These are phyloP conservation scores for Lithospermum erythrorhizon DNA, from an alignment of 257 asterid genomes.

Conservation along the genomic window DNA sequence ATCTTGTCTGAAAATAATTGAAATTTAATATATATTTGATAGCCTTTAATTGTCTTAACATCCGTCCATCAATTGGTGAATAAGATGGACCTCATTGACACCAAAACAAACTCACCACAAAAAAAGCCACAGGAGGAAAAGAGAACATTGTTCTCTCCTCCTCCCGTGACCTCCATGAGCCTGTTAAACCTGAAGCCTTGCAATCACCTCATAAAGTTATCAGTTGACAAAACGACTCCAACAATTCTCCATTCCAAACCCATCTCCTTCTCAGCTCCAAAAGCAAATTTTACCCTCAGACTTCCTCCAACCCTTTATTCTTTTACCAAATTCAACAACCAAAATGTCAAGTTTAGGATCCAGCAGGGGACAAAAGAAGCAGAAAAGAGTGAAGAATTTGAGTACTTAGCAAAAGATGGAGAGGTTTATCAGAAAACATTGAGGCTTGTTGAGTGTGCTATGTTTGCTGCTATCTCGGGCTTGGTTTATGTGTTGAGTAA, in stretches of 20 bases:
- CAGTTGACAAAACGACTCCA: constrained; percentile 1
- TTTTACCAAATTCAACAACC: constrained; percentile 7
- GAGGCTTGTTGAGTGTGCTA: constrained; percentile 87
- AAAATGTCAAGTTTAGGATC: constrained; percentile 18
- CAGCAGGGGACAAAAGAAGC: constrained; percentile 32
- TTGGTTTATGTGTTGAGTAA: constrained; percentile 83
- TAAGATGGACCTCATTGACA: too few relatives aligned
- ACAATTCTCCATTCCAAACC: constrained; percentile 6
- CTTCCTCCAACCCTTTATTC: constrained; percentile 11
- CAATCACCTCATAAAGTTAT: constrained; percentile 7
- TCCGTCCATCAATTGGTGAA: too few relatives aligned
- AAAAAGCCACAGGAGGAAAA: too few relatives aligned
- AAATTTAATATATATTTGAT: too few relatives aligned
- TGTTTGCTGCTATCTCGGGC: constrained; percentile 94
- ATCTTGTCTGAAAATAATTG: too few relatives aligned
- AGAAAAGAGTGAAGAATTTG: constrained; percentile 31
- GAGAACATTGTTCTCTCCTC: not conserved
- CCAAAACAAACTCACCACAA: too few relatives aligned
- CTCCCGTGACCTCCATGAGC: constrained; percentile 21
- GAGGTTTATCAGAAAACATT: constrained; percentile 76
- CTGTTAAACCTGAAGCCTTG: constrained; percentile 29
- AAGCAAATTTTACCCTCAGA: constrained; percentile 5
- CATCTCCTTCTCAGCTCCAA: constrained; percentile 5
- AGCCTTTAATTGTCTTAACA: too few relatives aligned
- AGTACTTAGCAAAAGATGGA: constrained; percentile 77